Evolutionary conservation across 331 rosid species (phyloP).

Genomic region (Malus hybrid): DNA sequence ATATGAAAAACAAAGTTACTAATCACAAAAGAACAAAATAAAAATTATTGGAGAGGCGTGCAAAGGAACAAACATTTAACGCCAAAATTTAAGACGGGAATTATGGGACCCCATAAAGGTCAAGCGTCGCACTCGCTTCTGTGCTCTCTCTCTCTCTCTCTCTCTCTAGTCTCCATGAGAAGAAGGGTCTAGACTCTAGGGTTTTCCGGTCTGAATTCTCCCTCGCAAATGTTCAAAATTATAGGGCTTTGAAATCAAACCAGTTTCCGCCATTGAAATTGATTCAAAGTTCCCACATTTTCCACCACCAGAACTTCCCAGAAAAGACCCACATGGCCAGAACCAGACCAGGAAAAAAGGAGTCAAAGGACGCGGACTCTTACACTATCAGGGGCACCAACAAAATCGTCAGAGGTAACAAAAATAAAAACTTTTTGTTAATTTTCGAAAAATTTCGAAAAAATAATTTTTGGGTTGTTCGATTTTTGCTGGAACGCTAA

Average conservation of each 20-base stretch:
- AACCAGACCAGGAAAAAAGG: conserved; percentile 49
- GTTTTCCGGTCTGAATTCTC: conserved; percentile 40
- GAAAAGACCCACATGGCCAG: conserved; percentile 48
- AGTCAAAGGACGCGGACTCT: conserved; percentile 48
- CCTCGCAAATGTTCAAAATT: conserved; percentile 11
- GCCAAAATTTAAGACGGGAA: background rate
- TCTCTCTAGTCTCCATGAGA: background rate
- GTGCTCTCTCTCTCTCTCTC: conserved; percentile 14
- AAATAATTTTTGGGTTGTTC: background rate
- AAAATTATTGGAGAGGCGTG: background rate
- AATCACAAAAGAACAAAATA: too few species aligned
- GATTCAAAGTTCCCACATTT: conserved; percentile 11
- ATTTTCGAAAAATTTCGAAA: background rate
- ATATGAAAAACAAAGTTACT: too few species aligned
- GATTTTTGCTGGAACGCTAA: background rate
- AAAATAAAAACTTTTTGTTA: background rate
- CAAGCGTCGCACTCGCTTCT: conserved; percentile 26
- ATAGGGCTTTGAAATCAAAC: background rate
- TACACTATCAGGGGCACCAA: conserved; percentile 81
- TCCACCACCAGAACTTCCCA: background rate
- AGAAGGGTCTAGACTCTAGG: conserved; percentile 8
- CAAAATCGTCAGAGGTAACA: conserved; percentile 79
- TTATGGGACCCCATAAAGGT: conserved; percentile 3
- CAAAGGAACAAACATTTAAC: background rate
- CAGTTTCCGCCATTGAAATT: conserved; percentile 12